A percentile compares a stretch with the other conserved stretches of the same genome.
phyloP scores from a whole-genome alignment of 2,329 filamentous ascomycete genomes.

The Metarhizium brunneum region DNA sequence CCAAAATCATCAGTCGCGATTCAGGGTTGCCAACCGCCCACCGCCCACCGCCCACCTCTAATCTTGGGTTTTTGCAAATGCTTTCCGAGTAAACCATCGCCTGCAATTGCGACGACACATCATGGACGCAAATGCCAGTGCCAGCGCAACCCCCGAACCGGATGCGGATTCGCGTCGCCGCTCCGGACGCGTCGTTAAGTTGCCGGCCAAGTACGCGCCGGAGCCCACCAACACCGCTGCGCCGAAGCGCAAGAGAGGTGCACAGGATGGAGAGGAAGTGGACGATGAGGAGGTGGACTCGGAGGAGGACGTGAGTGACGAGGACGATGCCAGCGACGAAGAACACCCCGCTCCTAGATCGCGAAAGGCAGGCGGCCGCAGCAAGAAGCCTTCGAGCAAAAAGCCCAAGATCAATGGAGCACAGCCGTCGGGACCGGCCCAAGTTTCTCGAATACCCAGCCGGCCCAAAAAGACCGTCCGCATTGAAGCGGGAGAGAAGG shows the following conservation, averaged over 20 bases:
- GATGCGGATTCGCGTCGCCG: conserved; percentile 50
- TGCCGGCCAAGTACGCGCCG: conserved; percentile 50
- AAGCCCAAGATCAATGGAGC: conserved; percentile 55
- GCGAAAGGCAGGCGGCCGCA: conserved; percentile 31
- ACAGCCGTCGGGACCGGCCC: conserved; percentile 24
- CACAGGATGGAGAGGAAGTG: conserved; percentile 37
- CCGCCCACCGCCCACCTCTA: conserved; percentile 1
- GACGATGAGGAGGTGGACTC: conserved; percentile 39
- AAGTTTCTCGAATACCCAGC: conserved; percentile 37
- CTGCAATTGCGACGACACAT: conserved; percentile 9
- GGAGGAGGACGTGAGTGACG: conserved; percentile 35
- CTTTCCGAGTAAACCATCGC: conserved; percentile 5
- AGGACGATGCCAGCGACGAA: conserved; percentile 37
- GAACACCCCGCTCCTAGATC: conserved; percentile 28
- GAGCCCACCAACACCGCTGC: conserved; percentile 31
- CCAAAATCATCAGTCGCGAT: conserved; percentile 5
- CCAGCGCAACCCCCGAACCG: conserved; percentile 29
- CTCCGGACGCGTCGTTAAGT: conserved; percentile 58
- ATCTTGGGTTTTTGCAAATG: conserved; percentile 9
- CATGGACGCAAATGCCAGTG: conserved; percentile 9
- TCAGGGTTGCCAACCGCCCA: not conserved
- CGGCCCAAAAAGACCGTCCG: conserved; percentile 47
- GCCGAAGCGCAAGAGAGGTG: conserved; percentile 50
- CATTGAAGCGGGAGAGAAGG: conserved; percentile 40
- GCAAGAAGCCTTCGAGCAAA: conserved; percentile 51